These are phyloP conservation scores for Leonotis leonurus DNA, from an alignment of 257 asterid species.

Conservation along the genomic window DNA sequence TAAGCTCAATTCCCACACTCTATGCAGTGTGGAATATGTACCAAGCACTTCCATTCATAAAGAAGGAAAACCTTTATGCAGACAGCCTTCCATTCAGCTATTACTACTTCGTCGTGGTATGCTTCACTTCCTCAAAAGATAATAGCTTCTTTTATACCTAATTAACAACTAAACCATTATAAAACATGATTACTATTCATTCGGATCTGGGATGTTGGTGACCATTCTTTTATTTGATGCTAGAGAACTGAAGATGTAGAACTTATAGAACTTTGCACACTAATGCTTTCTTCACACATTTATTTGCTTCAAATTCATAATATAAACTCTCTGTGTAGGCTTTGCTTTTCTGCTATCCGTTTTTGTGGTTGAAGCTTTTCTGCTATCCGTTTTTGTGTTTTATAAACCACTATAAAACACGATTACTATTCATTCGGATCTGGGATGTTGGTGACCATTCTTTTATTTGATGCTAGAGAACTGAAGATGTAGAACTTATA, in stretches of 20 bases:
- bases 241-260: background rate
- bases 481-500: background rate
- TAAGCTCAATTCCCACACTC: background rate
- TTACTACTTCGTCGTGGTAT: constrained; percentile 51
- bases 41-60: constrained; percentile 74
- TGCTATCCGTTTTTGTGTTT: too few relatives aligned
- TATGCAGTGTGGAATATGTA: constrained; percentile 89
- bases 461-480: background rate
- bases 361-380: too few relatives aligned
- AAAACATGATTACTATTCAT: background rate
- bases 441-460: background rate
- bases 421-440: background rate
- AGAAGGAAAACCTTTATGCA: constrained; percentile 54
- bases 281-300: background rate
- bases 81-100: constrained; percentile 65
- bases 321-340: too few relatives aligned
- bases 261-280: background rate
- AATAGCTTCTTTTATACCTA: background rate
- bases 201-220: background rate
- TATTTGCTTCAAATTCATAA: too few relatives aligned
- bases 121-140: background rate
- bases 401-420: background rate
- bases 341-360: too few relatives aligned
- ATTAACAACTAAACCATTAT: background rate
- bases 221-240: background rate